These are phyloP conservation scores for Russula griseocarnosa DNA, from an alignment of 768 basidiomycete genomes.

Conservation along the genomic window DNA sequence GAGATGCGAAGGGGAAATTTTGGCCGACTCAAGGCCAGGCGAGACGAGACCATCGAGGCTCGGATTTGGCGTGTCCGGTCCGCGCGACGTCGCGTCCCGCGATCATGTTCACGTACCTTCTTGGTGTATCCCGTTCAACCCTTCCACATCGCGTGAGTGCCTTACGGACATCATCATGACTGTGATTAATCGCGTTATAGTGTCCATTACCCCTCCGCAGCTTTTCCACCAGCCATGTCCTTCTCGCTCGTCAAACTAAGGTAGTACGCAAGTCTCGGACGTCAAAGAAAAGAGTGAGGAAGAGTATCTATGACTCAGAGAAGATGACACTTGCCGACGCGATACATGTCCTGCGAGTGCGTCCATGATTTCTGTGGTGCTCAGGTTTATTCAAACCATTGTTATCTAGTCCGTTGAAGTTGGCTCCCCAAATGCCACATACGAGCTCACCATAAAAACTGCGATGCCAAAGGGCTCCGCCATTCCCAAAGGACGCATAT, in stretches of 20 bases:
- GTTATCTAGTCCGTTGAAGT: constrained; percentile 73
- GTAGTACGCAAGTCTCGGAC: constrained; percentile 58
- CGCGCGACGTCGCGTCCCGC: constrained; percentile 9
- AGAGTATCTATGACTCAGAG: constrained; percentile 57
- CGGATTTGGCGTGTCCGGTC: background rate
- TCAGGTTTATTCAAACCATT: constrained; percentile 6
- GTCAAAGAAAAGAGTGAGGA: constrained; percentile 47
- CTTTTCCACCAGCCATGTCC: constrained; percentile 50
- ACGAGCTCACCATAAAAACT: constrained; percentile 78
- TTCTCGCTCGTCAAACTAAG: constrained; percentile 50
- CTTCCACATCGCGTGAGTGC: constrained; percentile 5
- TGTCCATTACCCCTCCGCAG: constrained; percentile 35
- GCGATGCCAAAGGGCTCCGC: constrained; percentile 72
- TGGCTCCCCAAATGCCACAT: constrained; percentile 66
- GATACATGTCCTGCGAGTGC: constrained; percentile 56
- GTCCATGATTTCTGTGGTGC: constrained; percentile 39
- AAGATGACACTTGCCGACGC: constrained; percentile 65
- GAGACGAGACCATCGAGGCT: constrained; percentile 40
- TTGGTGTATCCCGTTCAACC: background rate
- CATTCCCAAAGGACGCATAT: constrained; percentile 86
- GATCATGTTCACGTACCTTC: constrained; percentile 16
- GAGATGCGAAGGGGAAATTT: constrained; percentile 36
- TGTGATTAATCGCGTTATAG: constrained; percentile 10
- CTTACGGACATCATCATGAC: background rate
- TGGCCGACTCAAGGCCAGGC: constrained; percentile 38